A percentile compares a stretch with the other conserved stretches of the same genome.
Evolutionary conservation across 441 rosid species (phyloP).

Genomic region (Biscutella auriculata): DNA sequence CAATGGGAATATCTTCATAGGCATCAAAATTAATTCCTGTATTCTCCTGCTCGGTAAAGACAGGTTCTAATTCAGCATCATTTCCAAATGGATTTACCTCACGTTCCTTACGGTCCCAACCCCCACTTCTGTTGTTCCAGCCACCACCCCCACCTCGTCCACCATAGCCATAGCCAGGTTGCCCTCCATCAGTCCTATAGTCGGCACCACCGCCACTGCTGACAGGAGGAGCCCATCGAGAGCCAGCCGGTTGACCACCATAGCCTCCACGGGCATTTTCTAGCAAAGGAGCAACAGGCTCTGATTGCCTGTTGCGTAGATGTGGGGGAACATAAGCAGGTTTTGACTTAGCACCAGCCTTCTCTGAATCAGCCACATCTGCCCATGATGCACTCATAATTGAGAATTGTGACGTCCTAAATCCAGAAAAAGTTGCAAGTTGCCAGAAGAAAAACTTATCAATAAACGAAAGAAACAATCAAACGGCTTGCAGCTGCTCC

Average conservation of each 20-base stretch:
- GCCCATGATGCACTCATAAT: slow-evolving; percentile 40
- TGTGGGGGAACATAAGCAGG: slow-evolving; percentile 45
- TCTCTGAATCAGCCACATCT: slow-evolving; percentile 34
- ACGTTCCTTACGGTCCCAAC: slow-evolving; percentile 36
- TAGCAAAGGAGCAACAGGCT: slow-evolving; percentile 20
- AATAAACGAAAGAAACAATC: background rate
- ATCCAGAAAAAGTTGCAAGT: background rate
- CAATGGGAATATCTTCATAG: slow-evolving; percentile 54
- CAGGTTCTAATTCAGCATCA: slow-evolving; percentile 19
- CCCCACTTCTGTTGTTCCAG: slow-evolving; percentile 38
- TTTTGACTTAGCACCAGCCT: slow-evolving; percentile 20
- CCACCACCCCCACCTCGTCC: slow-evolving; percentile 25
- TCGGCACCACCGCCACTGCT: slow-evolving; percentile 11
- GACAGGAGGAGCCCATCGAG: slow-evolving; percentile 26
- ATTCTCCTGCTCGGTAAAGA: slow-evolving; percentile 28
- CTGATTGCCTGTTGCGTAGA: slow-evolving; percentile 35
- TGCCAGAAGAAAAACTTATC: slow-evolving; percentile 3
- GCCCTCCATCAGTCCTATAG: slow-evolving; percentile 31
- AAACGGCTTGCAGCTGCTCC: slow-evolving; percentile 13
- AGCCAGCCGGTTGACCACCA: slow-evolving; percentile 26
- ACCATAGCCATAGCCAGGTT: slow-evolving; percentile 18
- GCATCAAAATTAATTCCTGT: slow-evolving; percentile 50
- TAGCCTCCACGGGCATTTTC: slow-evolving; percentile 17
- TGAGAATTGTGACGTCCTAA: slow-evolving; percentile 7
- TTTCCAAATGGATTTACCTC: slow-evolving; percentile 46